Evolutionary conservation across 306 rosid species (phyloP).

Genomic region (Herpetospermum pedunculosum): DNA sequence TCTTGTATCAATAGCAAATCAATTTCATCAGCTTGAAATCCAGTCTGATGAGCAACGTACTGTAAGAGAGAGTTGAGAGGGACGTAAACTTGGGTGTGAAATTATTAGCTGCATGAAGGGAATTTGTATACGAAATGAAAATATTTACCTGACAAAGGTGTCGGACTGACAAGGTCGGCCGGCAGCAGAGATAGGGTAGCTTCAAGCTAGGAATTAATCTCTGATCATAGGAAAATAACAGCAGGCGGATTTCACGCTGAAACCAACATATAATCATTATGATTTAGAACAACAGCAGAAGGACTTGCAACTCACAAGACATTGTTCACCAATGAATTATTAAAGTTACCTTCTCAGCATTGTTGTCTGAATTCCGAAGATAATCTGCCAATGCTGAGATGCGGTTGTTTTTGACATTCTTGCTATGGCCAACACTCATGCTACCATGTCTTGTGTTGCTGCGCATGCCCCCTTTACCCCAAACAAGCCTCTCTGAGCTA

Average conservation of each 20-base stretch:
- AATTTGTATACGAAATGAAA: not conserved
- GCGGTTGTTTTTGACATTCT: conserved; percentile 39
- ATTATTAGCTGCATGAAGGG: not conserved
- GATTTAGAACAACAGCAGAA: not conserved
- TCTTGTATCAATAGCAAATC: conserved; percentile 41
- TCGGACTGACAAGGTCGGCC: conserved; percentile 34
- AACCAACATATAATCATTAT: conserved; percentile 8
- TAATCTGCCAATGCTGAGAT: conserved; percentile 38
- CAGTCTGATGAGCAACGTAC: conserved; percentile 46
- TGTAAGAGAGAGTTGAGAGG: conserved; percentile 12
- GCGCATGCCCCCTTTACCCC: conserved; percentile 59
- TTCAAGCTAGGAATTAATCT: conserved; percentile 40
- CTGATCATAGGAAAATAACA: conserved; percentile 52
- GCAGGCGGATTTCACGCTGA: conserved; percentile 43
- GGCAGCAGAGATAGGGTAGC: conserved; percentile 49
- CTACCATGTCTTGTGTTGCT: conserved; percentile 42
- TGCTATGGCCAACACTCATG: conserved; percentile 26
- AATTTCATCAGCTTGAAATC: conserved; percentile 32
- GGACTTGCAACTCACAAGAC: not conserved
- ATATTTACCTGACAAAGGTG: conserved; percentile 41
- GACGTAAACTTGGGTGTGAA: not conserved
- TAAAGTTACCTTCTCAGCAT: conserved; percentile 36
- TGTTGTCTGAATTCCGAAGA: conserved; percentile 27
- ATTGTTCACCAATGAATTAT: not conserved
- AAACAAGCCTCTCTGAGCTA: conserved; percentile 44